These are phyloP conservation scores for Pythium inflatum DNA, from an alignment of 352 stramenopile genomes.

Conservation along the genomic window DNA sequence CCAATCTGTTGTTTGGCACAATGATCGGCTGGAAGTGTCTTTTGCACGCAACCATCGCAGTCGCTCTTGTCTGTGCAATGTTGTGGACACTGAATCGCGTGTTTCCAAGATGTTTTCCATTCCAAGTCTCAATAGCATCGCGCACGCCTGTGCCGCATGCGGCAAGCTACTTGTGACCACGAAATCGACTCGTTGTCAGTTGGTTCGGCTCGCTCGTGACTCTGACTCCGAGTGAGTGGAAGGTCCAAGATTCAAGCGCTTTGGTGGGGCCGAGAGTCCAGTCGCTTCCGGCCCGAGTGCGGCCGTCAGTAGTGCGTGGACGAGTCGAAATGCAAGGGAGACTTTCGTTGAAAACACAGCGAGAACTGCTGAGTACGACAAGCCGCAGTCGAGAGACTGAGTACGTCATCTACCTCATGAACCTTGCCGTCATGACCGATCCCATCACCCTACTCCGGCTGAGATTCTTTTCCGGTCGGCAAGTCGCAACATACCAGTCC, in stretches of 20 bases:
- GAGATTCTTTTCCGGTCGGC: not conserved
- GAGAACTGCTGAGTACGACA: not conserved
- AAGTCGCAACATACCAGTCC: not conserved
- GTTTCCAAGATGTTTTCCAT: not conserved
- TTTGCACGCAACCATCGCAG: not conserved
- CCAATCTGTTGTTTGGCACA: conserved; percentile 13
- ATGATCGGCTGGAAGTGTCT: conserved; percentile 19
- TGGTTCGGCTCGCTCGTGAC: conserved; percentile 13
- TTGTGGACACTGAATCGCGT: conserved; percentile 3
- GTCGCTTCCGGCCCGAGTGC: too few relatives aligned
- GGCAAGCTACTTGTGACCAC: conserved; percentile 2
- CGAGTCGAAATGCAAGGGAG: too few relatives aligned
- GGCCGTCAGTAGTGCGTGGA: too few relatives aligned
- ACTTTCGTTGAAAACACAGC: too few relatives aligned
- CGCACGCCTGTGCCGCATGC: conserved; percentile 16
- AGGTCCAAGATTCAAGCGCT: not conserved
- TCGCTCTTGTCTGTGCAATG: not conserved
- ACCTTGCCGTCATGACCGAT: conserved; percentile 20
- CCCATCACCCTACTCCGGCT: conserved; percentile 3
- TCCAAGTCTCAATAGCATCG: not conserved
- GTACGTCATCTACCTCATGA: conserved; percentile 11
- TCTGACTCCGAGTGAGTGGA: too few relatives aligned
- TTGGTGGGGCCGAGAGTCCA: too few relatives aligned
- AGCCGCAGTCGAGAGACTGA: conserved; percentile 8
- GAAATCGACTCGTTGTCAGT: conserved; percentile 16